Conservation (phyloP, 2,329 filamentous ascomycete genomes). For the Drechmeria coniospora region DNA sequence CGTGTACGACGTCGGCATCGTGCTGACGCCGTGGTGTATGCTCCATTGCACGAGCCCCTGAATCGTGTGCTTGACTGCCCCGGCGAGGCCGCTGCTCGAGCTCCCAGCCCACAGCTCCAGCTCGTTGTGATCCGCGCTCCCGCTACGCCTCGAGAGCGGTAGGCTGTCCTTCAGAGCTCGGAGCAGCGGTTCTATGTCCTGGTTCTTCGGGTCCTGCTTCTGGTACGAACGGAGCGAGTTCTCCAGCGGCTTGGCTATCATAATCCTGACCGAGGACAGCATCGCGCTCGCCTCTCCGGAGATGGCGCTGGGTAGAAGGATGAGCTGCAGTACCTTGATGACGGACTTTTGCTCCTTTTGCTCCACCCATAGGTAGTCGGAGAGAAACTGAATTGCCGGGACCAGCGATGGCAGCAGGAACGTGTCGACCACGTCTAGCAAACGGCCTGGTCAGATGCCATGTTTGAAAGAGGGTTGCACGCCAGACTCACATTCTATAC, state of each 20-base stretch:
- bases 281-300: conserved; percentile 57
- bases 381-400: conserved; percentile 56
- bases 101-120: conserved; percentile 51
- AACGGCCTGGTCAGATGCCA: not conserved
- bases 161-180: conserved; percentile 47
- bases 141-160: conserved; percentile 43
- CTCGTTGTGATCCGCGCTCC: conserved; percentile 48
- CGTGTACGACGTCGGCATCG: conserved; percentile 51
- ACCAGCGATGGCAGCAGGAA: conserved; percentile 69
- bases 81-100: conserved; percentile 37
- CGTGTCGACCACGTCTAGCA: conserved; percentile 56
- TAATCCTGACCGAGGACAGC: conserved; percentile 55
- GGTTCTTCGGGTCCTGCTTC: conserved; percentile 48
- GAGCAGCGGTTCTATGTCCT: conserved; percentile 55
- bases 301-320: conserved; percentile 54
- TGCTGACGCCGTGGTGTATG: conserved; percentile 36
- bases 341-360: conserved; percentile 51
- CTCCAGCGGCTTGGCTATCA: conserved; percentile 54
- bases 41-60: conserved; percentile 53
- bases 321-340: conserved; percentile 55
- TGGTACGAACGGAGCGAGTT: conserved; percentile 52
- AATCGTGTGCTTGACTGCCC: conserved; percentile 44
- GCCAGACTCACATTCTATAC: conserved; percentile 51
- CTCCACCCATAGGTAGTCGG: conserved; percentile 53
- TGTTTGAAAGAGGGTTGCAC: not conserved